Evolutionary conservation across 257 asterid genomes (phyloP).

Genomic region (Solanum clarkiae): DNA sequence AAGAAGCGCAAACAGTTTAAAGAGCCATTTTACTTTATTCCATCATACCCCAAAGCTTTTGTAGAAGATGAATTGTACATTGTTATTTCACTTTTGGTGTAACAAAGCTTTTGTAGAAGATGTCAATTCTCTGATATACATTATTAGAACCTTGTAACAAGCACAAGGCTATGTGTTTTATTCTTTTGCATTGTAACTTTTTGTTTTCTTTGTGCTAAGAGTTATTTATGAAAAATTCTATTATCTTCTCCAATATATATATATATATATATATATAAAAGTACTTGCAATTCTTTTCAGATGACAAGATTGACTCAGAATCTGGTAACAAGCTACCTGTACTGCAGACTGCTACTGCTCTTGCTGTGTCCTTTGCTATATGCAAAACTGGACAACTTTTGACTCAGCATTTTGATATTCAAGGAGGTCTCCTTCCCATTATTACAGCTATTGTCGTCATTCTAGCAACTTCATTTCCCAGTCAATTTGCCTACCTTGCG

Average conservation of each 20-base stretch:
- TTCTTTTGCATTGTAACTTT: neutral
- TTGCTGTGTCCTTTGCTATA: conserved; percentile 65
- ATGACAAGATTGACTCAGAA: conserved; percentile 17
- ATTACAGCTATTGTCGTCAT: conserved; percentile 67
- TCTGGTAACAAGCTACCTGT: conserved; percentile 55
- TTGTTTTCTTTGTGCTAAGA: neutral
- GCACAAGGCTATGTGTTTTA: neutral
- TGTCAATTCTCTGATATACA: neutral
- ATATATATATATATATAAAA: neutral
- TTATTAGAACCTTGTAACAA: neutral
- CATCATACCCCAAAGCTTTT: neutral
- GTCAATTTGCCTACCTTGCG: conserved; percentile 64
- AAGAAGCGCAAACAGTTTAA: too few relatives aligned
- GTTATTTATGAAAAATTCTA: neutral
- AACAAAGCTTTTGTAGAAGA: neutral
- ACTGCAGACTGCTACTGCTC: conserved; percentile 58
- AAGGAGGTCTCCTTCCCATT: conserved; percentile 82
- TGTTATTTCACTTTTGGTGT: neutral
- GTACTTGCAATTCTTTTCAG: conserved; percentile 12
- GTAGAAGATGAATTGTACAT: neutral
- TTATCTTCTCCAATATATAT: neutral
- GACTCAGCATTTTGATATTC: conserved; percentile 52
- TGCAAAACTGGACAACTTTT: conserved; percentile 47
- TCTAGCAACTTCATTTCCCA: conserved; percentile 67
- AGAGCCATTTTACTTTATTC: too few relatives aligned